Evolutionary conservation across 805 yeast species (phyloP).

Genomic region (Ogataea henricii): DNA sequence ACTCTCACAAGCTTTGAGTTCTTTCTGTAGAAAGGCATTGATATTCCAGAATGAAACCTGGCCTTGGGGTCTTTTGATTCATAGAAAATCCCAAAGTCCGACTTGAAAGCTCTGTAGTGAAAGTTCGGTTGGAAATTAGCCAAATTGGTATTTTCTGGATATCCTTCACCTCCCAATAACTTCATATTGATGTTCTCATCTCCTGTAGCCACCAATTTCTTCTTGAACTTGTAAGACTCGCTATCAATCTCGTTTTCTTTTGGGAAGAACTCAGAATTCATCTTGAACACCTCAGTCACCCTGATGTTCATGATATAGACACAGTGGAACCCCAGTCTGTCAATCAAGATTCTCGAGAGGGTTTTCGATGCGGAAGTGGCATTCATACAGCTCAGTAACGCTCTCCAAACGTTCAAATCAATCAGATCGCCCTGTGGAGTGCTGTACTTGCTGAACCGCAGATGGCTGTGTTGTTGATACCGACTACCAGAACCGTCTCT

Average conservation of each 20-base stretch:
- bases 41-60: slow-evolving; percentile 48
- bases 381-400: slow-evolving; percentile 39
- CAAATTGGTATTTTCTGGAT: slow-evolving; percentile 22
- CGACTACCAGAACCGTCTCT: slow-evolving; percentile 66
- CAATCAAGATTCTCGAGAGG: slow-evolving; percentile 41
- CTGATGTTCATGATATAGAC: slow-evolving; percentile 55
- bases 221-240: slow-evolving; percentile 43
- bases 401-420: slow-evolving; percentile 40
- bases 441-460: slow-evolving; percentile 42
- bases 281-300: slow-evolving; percentile 47
- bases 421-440: slow-evolving; percentile 29
- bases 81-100: slow-evolving; percentile 55
- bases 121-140: slow-evolving; percentile 31
- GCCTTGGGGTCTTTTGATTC: slow-evolving; percentile 34
- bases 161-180: slow-evolving; percentile 47
- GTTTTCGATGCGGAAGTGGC: slow-evolving; percentile 45
- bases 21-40: slow-evolving; percentile 53
- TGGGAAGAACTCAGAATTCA: slow-evolving; percentile 47
- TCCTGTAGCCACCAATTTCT: slow-evolving; percentile 38
- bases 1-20: slow-evolving; percentile 47
- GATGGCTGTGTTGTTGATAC: slow-evolving; percentile 51
- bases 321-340: slow-evolving; percentile 40
- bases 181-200: slow-evolving; percentile 46
- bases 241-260: slow-evolving; percentile 44
- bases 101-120: slow-evolving; percentile 47